Evolutionary conservation across 2,329 filamentous ascomycete species (phyloP).

Genomic region (Fusarium oxysporum): DNA sequence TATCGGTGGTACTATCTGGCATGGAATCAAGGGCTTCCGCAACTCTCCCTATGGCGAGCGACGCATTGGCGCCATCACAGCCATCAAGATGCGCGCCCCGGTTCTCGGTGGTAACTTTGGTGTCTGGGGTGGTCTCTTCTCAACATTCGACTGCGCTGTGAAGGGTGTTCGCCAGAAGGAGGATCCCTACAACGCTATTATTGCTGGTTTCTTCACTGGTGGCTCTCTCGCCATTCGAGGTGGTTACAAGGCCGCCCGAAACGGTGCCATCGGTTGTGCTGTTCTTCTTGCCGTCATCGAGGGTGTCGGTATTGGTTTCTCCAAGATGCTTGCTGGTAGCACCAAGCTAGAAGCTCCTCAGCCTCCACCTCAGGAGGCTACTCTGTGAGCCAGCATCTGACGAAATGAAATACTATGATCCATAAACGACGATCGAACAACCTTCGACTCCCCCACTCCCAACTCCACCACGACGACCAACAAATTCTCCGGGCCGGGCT

Average conservation of each 20-base stretch:
- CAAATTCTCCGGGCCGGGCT: constrained; percentile 16
- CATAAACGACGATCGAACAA: constrained; percentile 19
- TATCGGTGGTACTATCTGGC: constrained; percentile 89
- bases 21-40: constrained; percentile 94
- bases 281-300: constrained; percentile 96
- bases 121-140: constrained; percentile 96
- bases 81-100: constrained; percentile 96
- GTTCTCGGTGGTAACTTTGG: constrained; percentile 98
- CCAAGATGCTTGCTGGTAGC: constrained; percentile 91
- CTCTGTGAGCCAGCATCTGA: constrained; percentile 38
- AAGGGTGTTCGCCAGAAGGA: constrained; percentile 97
- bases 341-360: constrained; percentile 78
- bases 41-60: constrained; percentile 93
- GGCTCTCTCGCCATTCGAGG: constrained; percentile 92
- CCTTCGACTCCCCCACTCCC: constrained; percentile 40
- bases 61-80: constrained; percentile 94
- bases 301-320: constrained; percentile 95
- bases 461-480: constrained; percentile 39
- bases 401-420: constrained; percentile 24
- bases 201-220: constrained; percentile 96
- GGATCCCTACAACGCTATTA: constrained; percentile 98
- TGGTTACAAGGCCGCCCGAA: constrained; percentile 90
- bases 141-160: constrained; percentile 94
- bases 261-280: constrained; percentile 95
- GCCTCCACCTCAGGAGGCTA: constrained; percentile 48